Conservation (phyloP, 345 rosid species). For the Nasturtium officinale region DNA sequence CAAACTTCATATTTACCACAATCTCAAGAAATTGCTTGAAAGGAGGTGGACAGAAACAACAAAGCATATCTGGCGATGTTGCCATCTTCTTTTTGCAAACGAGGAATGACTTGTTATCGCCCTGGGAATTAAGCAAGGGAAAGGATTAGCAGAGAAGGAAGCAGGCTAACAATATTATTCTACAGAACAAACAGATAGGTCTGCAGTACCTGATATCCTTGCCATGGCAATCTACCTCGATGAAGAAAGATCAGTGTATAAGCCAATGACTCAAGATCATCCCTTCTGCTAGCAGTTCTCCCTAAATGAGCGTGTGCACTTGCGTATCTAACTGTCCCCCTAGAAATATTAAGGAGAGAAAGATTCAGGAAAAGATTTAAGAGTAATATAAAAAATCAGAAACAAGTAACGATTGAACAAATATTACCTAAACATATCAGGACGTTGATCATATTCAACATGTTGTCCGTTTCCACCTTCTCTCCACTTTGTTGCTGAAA, state of each 20-base stretch:
- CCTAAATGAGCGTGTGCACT: conserved; percentile 98
- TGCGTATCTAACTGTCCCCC: conserved; percentile 99
- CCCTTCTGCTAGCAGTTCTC: conserved; percentile 96
- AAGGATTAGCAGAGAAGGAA: conserved; percentile 30
- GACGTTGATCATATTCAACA: conserved; percentile 98
- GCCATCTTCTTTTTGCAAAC: conserved; percentile 99
- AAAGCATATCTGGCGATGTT: conserved; percentile 80
- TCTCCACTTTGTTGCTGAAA: conserved; percentile 93
- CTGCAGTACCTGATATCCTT: conserved; percentile 84
- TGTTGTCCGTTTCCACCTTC: conserved; percentile 75
- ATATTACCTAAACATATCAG: conserved; percentile 91
- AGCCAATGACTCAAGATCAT: conserved; percentile 97
- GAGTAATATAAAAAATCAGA: neutral
- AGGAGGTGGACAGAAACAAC: conserved; percentile 91
- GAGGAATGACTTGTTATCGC: conserved; percentile 94
- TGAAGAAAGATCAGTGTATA: conserved; percentile 91
- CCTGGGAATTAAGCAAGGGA: conserved; percentile 55
- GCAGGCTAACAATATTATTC: conserved; percentile 4
- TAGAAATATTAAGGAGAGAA: conserved; percentile 37
- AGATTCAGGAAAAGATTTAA: conserved; percentile 10
- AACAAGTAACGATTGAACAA: conserved; percentile 10
- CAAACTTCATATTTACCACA: conserved; percentile 93
- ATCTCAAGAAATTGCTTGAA: conserved; percentile 84
- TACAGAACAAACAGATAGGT: conserved; percentile 17
- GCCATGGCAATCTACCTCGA: conserved; percentile 98